phyloP scores from a whole-genome alignment of 352 stramenopile species.

The Phytophthora boehmeriae region DNA sequence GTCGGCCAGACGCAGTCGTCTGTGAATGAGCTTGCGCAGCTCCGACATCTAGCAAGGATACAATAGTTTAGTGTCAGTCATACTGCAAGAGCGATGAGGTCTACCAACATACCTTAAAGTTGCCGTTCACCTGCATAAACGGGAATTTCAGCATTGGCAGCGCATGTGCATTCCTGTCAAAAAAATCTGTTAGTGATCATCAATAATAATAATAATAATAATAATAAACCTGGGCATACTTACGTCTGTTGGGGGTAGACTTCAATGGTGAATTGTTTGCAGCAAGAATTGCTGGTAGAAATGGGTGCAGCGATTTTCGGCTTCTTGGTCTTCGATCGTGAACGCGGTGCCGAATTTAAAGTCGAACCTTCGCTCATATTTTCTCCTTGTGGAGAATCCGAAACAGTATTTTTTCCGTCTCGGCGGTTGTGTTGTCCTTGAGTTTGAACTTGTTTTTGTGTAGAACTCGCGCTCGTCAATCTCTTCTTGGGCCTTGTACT shows the following conservation, averaged over 20 bases:
- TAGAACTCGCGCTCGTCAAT: conserved; percentile 69
- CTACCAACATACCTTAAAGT: conserved; percentile 49
- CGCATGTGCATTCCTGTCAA: conserved; percentile 21
- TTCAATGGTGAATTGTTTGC: conserved; percentile 43
- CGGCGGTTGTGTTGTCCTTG: conserved; percentile 24
- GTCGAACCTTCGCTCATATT: too few species aligned
- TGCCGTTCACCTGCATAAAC: conserved; percentile 67
- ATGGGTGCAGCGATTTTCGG: conserved; percentile 1
- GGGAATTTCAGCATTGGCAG: conserved; percentile 45
- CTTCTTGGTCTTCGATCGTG: conserved; percentile 13
- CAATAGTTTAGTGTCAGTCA: too few species aligned
- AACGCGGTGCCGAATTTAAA: background rate
- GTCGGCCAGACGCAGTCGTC: conserved; percentile 38
- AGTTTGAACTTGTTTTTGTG: conserved; percentile 58
- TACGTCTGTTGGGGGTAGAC: conserved; percentile 49
- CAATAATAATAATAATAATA: too few species aligned
- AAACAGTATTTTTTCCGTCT: background rate
- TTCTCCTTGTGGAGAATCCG: background rate
- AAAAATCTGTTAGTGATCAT: background rate
- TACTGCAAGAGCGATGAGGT: too few species aligned
- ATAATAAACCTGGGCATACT: conserved; percentile 6
- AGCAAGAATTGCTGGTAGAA: conserved; percentile 2
- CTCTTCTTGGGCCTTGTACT: conserved; percentile 58
- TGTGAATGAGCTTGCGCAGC: conserved; percentile 53
- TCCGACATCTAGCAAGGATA: conserved; percentile 65